Evolutionary conservation across 768 basidiomycete genomes (phyloP), one percentile per base, ranked within the genome.

Genomic region (Psilocybe cyanescens): DNA sequence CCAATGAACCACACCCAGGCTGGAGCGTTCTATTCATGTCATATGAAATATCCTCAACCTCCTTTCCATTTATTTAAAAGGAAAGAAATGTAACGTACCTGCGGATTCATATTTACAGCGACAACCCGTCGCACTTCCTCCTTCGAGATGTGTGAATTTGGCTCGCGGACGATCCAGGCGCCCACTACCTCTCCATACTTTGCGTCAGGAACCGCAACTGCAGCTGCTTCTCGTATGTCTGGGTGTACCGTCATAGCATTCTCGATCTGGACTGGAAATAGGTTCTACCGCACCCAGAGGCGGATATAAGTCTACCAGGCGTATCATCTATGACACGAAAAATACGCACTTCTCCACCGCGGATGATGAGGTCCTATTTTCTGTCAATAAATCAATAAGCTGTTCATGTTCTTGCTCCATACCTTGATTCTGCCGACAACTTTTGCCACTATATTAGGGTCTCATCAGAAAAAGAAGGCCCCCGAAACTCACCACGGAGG

Each of bases 211-310:
- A 95, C 90, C 3, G 91, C 74, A 6, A 94, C 82, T 4, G 80
- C 90, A 1, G 91, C 90, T 0, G 88, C 91, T 72, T 94, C 92
- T 50, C 83, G 79, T 45, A 95, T 83, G 14, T 72, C 76, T 1
- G 79, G 78, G 57, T 87, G 79, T 4, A 78, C 74, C 0, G 83
- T 86, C 54, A 93, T 70, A 1, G 80, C 83, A 60, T 94, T 92
- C 75, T 95, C 93, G 35, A 95, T 94, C 70, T 93, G 87, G 48
- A 94, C 86, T 3, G 94, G 89, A 73, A 91, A 90, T 57, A 95
- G 76, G 73, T 96, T 92, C 86, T 92, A 64, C 48, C 53, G 41
- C 16, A 37, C 53, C 41, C 39, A 59, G 48, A 14, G 24, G 24
- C 24, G 24, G 24, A 24, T 24, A 24, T 24, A 24, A 24, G 24